Evolutionary conservation across 768 basidiomycete genomes (phyloP), one percentile per base, ranked within the genome.

Genomic region (Coprinopsis marcescibilis): DNA sequence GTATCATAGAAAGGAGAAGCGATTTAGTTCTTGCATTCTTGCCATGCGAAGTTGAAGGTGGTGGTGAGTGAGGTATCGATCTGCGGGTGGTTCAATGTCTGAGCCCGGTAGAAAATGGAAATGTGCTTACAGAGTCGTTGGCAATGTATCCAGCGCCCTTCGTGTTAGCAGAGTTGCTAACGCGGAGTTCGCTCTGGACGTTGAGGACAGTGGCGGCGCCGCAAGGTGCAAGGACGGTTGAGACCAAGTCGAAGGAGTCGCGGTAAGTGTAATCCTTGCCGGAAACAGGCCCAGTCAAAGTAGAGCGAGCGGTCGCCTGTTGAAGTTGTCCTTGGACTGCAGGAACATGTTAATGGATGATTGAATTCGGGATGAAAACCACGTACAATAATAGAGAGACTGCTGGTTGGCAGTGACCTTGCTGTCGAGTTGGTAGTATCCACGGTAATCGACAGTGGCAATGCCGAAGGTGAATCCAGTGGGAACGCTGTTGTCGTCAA

Each of bases 361-460:
- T 11, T 14, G 5, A 11, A 13, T 26, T 8, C 20, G 6, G 6
- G 13, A 36, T 8, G 15, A 20, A 25, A 15, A 23, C 14, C 14
- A 35, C 57, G 43, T 41, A 59, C 57, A 58, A 54, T 57, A 59
- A 32, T 61, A 61, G 13, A 53, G 54, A n/a, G 58, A 55, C 33
- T 59, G 55, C 46, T 61, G 60, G 3, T 54, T 24, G 24, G 60
- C 57, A 12, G 57, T 58, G 2, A 58, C 60, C 26, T 53, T 50
- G 29, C 41, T 39, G 46, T 59, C 60, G 25, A 59, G 55, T 48
- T 61, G 56, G 43, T 60, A 60, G 45, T 60, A 60, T 27, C 56
- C 56, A 38, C 56, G 58, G 41, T 59, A 59, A 46, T 60, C 58
- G 40, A 57, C 55, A n/a, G 49, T 55, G 35, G 58, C 56, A 33